Base-by-base conservation (phyloP, 2,329 filamentous ascomycete species). In the Hypoxylon sp. region DNA sequence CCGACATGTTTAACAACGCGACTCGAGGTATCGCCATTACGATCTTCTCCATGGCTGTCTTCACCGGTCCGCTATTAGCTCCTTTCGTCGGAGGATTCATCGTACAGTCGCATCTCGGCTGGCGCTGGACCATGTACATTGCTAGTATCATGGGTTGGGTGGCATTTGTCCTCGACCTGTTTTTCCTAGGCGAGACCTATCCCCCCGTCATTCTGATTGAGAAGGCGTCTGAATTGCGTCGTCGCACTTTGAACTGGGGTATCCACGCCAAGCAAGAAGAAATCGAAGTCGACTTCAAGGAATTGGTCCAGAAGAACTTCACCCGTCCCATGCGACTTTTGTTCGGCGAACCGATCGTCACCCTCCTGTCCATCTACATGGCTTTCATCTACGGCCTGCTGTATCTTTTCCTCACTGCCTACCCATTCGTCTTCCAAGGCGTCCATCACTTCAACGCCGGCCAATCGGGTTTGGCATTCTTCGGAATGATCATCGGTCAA, bases 351-450 rank as follows among this genome's bases (percentile, higher is more conserved):
- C 90, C 91, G 61, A 91, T 93, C 60, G 89, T 93, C 60, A 82
- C 87, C 0, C 80, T 90, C 9, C 80, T 93, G 21, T 91, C 89
- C 38, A 81, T 93, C 60, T 93, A 93, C 80, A 91, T 90, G 83
- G 86, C 89, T 45, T 93, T 93, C 79, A 89, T 92, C 78, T 94
- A 94, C 75, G 91, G 86, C 5, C 61, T 77, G 9, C 87, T 97
- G 0, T 97, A 96, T 75, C 89, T 95, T 25, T 96, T 96, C 82
- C 84, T 97, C 57, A 94, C 93, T 0, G 92, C 93, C 0, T 97
- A 97, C 73, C 90, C 92, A 0, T 87, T 96, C 48, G 91, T 97
- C 51, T 97, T 96, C 80, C 83, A 90, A 67, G 83, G 85, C 28
- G 84, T 94, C 3, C 91, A 97, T 78, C 85, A 87, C 71, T 91